phyloP scores from a whole-genome alignment of 805 yeast species.

The Metschnikowia gruessii region DNA sequence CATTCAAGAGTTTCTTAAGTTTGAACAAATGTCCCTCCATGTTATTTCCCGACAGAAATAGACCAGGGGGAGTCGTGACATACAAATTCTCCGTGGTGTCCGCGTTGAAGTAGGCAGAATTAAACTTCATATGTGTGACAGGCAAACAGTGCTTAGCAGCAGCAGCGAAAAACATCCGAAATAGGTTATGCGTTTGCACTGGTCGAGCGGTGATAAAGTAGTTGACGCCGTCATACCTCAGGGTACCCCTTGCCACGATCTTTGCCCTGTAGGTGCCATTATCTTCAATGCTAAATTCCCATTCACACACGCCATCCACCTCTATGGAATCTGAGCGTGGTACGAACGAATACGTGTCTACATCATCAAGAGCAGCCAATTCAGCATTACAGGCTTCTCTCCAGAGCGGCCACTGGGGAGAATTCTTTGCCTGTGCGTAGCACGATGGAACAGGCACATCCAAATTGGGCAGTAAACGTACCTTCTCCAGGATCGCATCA shows the following conservation, averaged over 20 bases:
- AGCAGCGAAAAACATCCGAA: neutral
- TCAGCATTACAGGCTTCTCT: slow-evolving; percentile 3
- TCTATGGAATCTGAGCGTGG: neutral
- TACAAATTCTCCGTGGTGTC: neutral
- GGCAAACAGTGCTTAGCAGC: neutral
- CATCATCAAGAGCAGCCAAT: neutral
- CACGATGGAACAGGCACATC: neutral
- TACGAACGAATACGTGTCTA: neutral
- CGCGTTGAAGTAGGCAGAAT: neutral
- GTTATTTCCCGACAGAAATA: neutral
- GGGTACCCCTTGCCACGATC: neutral
- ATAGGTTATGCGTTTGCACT: neutral
- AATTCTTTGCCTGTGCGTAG: neutral
- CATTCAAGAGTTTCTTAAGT: neutral
- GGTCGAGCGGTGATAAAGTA: neutral
- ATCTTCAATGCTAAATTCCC: slow-evolving; percentile 5
- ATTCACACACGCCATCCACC: neutral
- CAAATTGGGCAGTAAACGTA: neutral
- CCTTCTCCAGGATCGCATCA: slow-evolving; percentile 1
- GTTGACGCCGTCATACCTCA: neutral
- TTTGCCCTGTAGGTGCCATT: neutral
- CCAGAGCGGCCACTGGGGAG: slow-evolving; percentile 1
- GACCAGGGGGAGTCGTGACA: neutral
- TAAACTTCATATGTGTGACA: neutral
- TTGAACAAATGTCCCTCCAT: neutral